phyloP scores from a whole-genome alignment of 495 filamentous ascomycete species.

The Penicillium dipodomyicola region DNA sequence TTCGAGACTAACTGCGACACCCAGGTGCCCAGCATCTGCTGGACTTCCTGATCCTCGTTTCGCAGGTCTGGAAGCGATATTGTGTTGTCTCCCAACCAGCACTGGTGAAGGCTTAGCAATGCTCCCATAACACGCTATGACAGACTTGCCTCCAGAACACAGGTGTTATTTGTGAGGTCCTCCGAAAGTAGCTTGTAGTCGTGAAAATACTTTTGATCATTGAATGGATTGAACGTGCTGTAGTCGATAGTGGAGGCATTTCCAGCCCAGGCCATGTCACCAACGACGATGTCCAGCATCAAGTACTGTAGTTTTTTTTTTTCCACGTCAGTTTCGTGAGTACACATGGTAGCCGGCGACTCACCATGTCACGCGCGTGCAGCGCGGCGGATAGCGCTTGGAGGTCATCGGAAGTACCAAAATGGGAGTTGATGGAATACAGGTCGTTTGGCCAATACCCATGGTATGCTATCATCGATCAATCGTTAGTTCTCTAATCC shows the following conservation, averaged over 20 bases:
- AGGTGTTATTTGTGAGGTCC: constrained; percentile 45
- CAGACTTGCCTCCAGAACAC: constrained; percentile 18
- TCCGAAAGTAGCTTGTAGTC: constrained; percentile 56
- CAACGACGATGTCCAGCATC: constrained; percentile 69
- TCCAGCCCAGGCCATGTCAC: constrained; percentile 63
- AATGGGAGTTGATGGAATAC: constrained; percentile 58
- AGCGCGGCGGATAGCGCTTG: constrained; percentile 50
- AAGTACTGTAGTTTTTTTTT: constrained; percentile 44
- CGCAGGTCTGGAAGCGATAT: constrained; percentile 62
- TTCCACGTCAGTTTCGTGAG: neutral
- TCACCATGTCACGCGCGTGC: constrained; percentile 52
- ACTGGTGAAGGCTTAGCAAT: constrained; percentile 33
- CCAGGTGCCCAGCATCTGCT: constrained; percentile 56
- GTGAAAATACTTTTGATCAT: constrained; percentile 52
- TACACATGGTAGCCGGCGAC: neutral
- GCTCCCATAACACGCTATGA: neutral
- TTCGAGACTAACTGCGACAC: constrained; percentile 55
- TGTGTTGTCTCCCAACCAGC: constrained; percentile 59
- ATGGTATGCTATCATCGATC: constrained; percentile 53
- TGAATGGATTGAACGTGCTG: constrained; percentile 58
- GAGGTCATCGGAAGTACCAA: constrained; percentile 60
- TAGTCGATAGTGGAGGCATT: constrained; percentile 51
- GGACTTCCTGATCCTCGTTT: constrained; percentile 56
- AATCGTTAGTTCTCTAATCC: constrained; percentile 49
- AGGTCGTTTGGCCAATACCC: constrained; percentile 67